These are phyloP conservation scores for Lentinula lateritia DNA, from an alignment of 768 basidiomycete species.

Conservation along the genomic window DNA sequence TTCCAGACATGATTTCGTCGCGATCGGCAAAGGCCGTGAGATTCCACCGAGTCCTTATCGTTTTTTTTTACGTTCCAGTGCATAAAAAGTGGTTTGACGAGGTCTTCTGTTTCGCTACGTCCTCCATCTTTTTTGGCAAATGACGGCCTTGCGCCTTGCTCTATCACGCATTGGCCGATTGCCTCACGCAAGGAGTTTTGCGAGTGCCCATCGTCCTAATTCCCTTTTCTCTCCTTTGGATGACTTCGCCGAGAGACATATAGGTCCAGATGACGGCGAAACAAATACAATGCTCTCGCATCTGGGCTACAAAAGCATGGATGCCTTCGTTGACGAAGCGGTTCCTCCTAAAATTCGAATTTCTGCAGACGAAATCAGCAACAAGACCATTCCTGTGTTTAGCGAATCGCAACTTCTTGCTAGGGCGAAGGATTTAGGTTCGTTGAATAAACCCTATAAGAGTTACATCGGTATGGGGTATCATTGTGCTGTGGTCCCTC, in stretches of 20 bases:
- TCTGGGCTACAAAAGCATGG: slow-evolving; percentile 84
- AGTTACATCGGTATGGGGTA: slow-evolving; percentile 99
- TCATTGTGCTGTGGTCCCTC: slow-evolving; percentile 91
- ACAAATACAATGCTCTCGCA: slow-evolving; percentile 74
- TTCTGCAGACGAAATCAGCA: slow-evolving; percentile 49
- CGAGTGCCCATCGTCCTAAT: slow-evolving; percentile 52
- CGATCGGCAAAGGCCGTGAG: background rate
- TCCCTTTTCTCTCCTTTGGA: slow-evolving; percentile 84
- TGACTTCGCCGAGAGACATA: slow-evolving; percentile 85
- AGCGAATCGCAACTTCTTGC: slow-evolving; percentile 83
- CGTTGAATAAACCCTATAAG: slow-evolving; percentile 75
- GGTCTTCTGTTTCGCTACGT: slow-evolving; percentile 11
- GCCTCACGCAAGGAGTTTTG: slow-evolving; percentile 36
- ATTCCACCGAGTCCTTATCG: slow-evolving; percentile 11
- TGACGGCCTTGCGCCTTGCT: slow-evolving; percentile 24
- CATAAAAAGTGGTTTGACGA: slow-evolving; percentile 2
- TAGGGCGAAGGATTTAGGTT: slow-evolving; percentile 73
- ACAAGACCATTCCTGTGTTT: slow-evolving; percentile 64
- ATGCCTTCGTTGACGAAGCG: slow-evolving; percentile 78
- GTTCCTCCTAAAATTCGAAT: slow-evolving; percentile 82
- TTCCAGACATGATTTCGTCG: too few species aligned
- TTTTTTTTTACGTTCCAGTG: slow-evolving; percentile 7
- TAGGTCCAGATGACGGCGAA: slow-evolving; percentile 87
- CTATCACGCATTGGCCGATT: slow-evolving; percentile 16
- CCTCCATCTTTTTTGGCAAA: slow-evolving; percentile 9